Percentiles rank a stretch among this genome's conserved stretches.
Conservation (phyloP, 345 rosid genomes). For the Eucalyptus dawsonii region DNA sequence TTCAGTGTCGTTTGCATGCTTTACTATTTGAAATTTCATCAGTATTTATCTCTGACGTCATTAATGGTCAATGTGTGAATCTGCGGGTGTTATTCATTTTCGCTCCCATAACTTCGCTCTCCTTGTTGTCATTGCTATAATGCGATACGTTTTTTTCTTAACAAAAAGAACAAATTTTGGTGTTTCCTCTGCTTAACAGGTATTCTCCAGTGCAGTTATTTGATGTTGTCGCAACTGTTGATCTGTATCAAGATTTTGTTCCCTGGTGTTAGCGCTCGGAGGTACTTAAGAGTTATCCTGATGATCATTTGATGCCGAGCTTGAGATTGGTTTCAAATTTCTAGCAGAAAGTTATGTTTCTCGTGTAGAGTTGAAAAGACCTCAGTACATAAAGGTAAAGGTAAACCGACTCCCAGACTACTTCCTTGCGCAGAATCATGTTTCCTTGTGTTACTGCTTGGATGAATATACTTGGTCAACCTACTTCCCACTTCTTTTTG, state of each 20-base stretch:
- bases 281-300: conserved; percentile 49
- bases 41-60: background rate
- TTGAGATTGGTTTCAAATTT: conserved; percentile 94
- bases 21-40: background rate
- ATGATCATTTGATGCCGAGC: conserved; percentile 87
- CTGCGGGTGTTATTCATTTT: background rate
- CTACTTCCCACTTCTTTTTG: background rate
- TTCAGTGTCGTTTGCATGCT: background rate
- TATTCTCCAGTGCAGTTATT: conserved; percentile 85
- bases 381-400: conserved; percentile 59
- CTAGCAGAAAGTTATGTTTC: conserved; percentile 85
- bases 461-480: background rate
- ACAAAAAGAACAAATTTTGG: background rate
- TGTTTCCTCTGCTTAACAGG: conserved; percentile 15
- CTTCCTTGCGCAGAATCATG: background rate
- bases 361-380: conserved; percentile 58
- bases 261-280: conserved; percentile 94
- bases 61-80: background rate
- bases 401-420: background rate
- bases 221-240: conserved; percentile 90
- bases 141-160: background rate
- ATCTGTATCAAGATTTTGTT: conserved; percentile 89
- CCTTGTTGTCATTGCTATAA: background rate
- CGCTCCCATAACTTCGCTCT: background rate
- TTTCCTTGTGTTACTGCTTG: background rate